Percentiles rank a stretch among this genome's conserved stretches.
phyloP scores from a whole-genome alignment of 345 rosid genomes.

The Eucalyptus tenuipes region DNA sequence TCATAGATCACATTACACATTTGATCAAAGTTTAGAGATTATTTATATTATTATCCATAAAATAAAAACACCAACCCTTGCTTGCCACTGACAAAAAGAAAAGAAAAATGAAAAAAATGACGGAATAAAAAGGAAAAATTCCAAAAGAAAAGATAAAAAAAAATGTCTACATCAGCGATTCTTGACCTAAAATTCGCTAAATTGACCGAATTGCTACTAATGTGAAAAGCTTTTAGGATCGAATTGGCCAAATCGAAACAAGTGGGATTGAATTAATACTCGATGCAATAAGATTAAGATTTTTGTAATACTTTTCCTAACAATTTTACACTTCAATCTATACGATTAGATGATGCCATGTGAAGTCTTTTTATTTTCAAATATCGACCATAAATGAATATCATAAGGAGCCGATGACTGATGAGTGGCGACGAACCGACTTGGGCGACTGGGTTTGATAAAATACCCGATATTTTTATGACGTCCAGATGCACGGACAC shows the following conservation, averaged over 20 bases:
- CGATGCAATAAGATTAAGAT: not conserved
- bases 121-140: fast-evolving
- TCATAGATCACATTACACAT: too few relatives aligned
- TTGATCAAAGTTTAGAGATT: too few relatives aligned
- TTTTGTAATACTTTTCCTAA: too few relatives aligned
- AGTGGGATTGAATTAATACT: fast-evolving
- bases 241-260: not conserved
- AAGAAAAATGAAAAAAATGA: too few relatives aligned
- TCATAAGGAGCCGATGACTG: not conserved
- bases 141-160: too few relatives aligned
- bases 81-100: too few relatives aligned
- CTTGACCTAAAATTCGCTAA: too few relatives aligned
- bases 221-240: not conserved
- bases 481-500: not conserved
- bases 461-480: not conserved
- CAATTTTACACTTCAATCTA: not conserved
- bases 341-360: not conserved
- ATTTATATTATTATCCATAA: too few relatives aligned
- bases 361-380: not conserved
- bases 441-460: not conserved
- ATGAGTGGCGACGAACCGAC: not conserved
- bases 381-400: not conserved
- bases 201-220: too few relatives aligned
- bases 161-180: too few relatives aligned
- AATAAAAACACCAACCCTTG: too few relatives aligned